Percentiles rank a stretch among this genome's conserved stretches.
Conservation (phyloP, 495 filamentous ascomycete species). For the Podospora sp. region DNA sequence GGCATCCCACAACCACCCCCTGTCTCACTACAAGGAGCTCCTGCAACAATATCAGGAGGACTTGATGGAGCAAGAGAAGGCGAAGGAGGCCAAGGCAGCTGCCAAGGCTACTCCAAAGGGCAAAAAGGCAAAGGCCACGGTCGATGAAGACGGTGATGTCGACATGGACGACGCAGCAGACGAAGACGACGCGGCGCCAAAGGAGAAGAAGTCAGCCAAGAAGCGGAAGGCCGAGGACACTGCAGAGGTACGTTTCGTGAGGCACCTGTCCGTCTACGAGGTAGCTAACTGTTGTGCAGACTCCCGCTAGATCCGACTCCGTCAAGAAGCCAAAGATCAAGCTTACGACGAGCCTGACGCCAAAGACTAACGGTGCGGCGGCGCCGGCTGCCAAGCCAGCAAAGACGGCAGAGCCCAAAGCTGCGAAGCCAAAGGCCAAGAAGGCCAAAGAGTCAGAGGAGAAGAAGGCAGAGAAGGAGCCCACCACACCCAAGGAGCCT, state of each 20-base stretch:
- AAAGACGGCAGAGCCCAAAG: constrained; percentile 56
- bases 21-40: constrained; percentile 76
- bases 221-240: constrained; percentile 74
- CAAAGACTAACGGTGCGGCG: constrained; percentile 57
- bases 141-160: constrained; percentile 65
- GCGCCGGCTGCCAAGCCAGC: constrained; percentile 49
- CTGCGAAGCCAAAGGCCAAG: constrained; percentile 63
- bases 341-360: constrained; percentile 52
- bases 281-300: constrained; percentile 40
- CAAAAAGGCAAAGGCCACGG: constrained; percentile 53
- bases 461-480: constrained; percentile 63
- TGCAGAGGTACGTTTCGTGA: constrained; percentile 57
- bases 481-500: constrained; percentile 48
- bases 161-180: constrained; percentile 73
- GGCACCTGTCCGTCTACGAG: constrained; percentile 8
- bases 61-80: constrained; percentile 57
- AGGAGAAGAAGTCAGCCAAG: constrained; percentile 61
- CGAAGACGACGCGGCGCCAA: constrained; percentile 43
- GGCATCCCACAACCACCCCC: constrained; percentile 68
- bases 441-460: constrained; percentile 65
- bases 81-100: constrained; percentile 63
- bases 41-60: constrained; percentile 68
- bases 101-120: constrained; percentile 61
- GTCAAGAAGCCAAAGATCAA: constrained; percentile 71
- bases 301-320: constrained; percentile 65